Evolutionary conservation across 2,329 filamentous ascomycete species (phyloP).

Genomic region (Phialophora macrospora): DNA sequence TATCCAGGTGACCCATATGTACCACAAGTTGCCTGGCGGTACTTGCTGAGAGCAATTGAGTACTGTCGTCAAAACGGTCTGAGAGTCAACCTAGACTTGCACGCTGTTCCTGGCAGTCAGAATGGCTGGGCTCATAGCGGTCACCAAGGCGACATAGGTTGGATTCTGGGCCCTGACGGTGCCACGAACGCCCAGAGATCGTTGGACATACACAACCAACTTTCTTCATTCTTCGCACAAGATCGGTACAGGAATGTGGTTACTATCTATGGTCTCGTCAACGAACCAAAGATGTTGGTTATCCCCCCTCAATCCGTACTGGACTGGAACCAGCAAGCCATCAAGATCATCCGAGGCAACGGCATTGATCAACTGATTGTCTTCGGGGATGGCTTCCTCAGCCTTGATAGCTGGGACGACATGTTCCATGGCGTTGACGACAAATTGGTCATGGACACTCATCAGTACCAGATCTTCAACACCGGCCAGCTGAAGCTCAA

Average conservation of each 20-base stretch:
- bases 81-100: conserved; percentile 89
- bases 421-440: conserved; percentile 72
- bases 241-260: conserved; percentile 90
- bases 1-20: conserved; percentile 90
- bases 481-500: conserved; percentile 78
- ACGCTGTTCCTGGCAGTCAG: conserved; percentile 88
- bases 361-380: conserved; percentile 74
- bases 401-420: conserved; percentile 87
- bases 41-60: conserved; percentile 89
- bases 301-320: conserved; percentile 69
- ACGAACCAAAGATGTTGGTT: conserved; percentile 86
- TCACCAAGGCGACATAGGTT: conserved; percentile 76
- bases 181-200: conserved; percentile 77
- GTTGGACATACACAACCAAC: conserved; percentile 81
- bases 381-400: conserved; percentile 95
- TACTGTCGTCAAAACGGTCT: conserved; percentile 91
- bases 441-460: conserved; percentile 83
- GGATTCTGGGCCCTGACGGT: conserved; percentile 91
- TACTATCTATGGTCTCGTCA: conserved; percentile 89
- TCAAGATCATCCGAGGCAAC: conserved; percentile 74
- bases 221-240: conserved; percentile 92
- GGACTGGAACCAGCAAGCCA: conserved; percentile 77
- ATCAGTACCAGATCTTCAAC: conserved; percentile 99
- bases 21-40: conserved; percentile 85
- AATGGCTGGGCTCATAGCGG: conserved; percentile 99